Evolutionary conservation across 2,329 filamentous ascomycete species (phyloP), one percentile per base, ranked within the genome.

Genomic region (Fusarium annulatum): DNA sequence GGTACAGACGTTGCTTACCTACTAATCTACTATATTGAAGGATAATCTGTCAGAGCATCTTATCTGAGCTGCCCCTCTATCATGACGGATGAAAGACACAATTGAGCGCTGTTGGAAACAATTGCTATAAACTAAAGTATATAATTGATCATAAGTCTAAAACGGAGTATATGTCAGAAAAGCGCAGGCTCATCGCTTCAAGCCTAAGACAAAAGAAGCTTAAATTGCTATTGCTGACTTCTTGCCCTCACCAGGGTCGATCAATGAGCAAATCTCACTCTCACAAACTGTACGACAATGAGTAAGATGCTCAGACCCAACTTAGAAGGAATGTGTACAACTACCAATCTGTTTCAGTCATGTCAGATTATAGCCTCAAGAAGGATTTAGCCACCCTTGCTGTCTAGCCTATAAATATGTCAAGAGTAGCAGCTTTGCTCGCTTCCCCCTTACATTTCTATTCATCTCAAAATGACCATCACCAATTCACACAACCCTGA

Each of bases 341-440:
- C 19, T 60, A 12, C 36, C 18, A n/a, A 49, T 23, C 9, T 42
- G 9, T n/a, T 34, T 23, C 26, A 39, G 18, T 12, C 51, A 65
- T 51, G 67, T 69, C 51, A 69, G 59, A 59, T 69, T 69, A 69
- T 69, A 69, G 67, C 23, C 30, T 33, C 19, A 52, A 38, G 26
- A 46, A 34, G 38, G 56, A 63, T 63, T 39, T 28, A 16, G 12
- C 28, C 14, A 15, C 33, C 36, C 26, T 19, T 9, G 8, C 2
- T n/a, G 38, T 42, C 7, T 26, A 52, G n/a, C 33, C n/a, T 46
- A 64, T 48, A 48, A 64, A 39, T 15, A 39, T 33, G 16, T 11
- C n/a, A 18, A 23, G n/a, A 49, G 30, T 23, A 26, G 5, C 18
- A 26, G 15, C 41, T 23, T 14, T 52, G n/a, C 21, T 59, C 36